Base-by-base conservation (phyloP, 495 filamentous ascomycete species). In the Penicillium chermesinum region DNA sequence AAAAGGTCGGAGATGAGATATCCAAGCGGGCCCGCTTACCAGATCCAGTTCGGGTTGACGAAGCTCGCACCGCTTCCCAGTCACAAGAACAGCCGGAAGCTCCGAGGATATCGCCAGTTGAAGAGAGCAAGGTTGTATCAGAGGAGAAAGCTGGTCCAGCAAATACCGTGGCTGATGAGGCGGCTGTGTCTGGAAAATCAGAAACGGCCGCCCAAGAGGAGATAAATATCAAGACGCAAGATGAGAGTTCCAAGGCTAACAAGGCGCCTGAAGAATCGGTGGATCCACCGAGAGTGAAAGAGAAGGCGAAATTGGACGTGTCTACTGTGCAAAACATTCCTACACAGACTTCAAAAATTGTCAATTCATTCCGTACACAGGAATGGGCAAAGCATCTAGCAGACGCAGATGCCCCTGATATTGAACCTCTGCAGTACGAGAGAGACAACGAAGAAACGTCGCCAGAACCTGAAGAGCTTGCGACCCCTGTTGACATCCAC, bases 371-470 rank as follows among this genome's bases (percentile, higher is more conserved):
- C 56, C 81, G 91, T 38, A 96, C 90, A 4, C 95, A 95, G 54
- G 91, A 97, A 69, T 97, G 91, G 91, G 89, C 91, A 0, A 96
- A 96, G 58, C 89, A 96, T 65, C 69, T 95, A 15, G 79, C 82
- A 21, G 67, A 75, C 35, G 91, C 91, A 3, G 91, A 96, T 14
- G 69, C 65, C 3, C 90, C 89, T 18, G 83, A 87, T n/a, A 55
- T 80, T 4, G 87, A 91, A 12, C 73, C 76, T 1, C 62, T 87
- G 8, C 65, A 75, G 21, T 60, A 70, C 22, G 68, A 77, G 49
- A 62, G 69, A 15, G 57, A 63, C 17, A 14, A 53, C 7, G 47
- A 52, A 22, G 57, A 62, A 20, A 41, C 10, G 22, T 38, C 54
- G 2, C 46, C 57, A 0, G 64, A 70, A 19, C 17, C 52, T 3